Conservation (phyloP, 2,329 filamentous ascomycete species). For the Aspergillus melleus region DNA sequence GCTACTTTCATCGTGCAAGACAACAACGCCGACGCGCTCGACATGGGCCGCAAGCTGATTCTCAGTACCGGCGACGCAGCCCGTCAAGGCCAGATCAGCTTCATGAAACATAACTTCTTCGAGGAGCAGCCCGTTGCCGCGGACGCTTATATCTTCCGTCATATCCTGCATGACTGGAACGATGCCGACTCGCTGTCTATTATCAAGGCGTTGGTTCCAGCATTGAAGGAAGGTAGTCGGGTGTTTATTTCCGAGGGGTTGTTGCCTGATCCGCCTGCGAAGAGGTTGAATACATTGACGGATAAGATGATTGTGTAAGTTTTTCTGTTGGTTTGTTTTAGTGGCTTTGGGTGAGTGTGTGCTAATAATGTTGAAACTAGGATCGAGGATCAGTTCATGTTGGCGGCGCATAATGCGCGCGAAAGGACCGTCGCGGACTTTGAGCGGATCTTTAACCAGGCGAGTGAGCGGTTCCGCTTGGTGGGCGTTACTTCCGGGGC, state of each 20-base stretch:
- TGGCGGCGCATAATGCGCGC: background rate
- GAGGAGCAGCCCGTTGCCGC: constrained; percentile 25
- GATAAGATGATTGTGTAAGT: background rate
- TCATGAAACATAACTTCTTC: constrained; percentile 35
- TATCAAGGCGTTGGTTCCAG: constrained; percentile 4
- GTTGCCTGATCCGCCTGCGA: background rate
- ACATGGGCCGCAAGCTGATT: constrained; percentile 7
- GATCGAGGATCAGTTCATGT: background rate
- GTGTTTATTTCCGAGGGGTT: background rate
- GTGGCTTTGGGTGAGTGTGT: background rate
- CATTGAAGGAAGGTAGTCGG: constrained; percentile 4
- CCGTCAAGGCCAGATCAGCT: background rate
- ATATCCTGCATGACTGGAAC: constrained; percentile 15
- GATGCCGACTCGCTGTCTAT: constrained; percentile 8
- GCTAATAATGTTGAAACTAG: background rate
- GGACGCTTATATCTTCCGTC: constrained; percentile 13
- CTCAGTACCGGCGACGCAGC: background rate
- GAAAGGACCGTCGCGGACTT: background rate
- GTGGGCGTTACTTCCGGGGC: background rate
- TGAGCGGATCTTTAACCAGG: background rate
- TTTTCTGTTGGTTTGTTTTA: background rate
- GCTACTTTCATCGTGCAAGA: constrained; percentile 54
- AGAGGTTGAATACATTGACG: background rate
- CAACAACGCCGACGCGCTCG: constrained; percentile 35
- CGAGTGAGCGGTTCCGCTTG: background rate